Evolutionary conservation across 2,329 filamentous ascomycete species (phyloP), one percentile per base, ranked within the genome.

Genomic region (Knoxdaviesia proteae): DNA sequence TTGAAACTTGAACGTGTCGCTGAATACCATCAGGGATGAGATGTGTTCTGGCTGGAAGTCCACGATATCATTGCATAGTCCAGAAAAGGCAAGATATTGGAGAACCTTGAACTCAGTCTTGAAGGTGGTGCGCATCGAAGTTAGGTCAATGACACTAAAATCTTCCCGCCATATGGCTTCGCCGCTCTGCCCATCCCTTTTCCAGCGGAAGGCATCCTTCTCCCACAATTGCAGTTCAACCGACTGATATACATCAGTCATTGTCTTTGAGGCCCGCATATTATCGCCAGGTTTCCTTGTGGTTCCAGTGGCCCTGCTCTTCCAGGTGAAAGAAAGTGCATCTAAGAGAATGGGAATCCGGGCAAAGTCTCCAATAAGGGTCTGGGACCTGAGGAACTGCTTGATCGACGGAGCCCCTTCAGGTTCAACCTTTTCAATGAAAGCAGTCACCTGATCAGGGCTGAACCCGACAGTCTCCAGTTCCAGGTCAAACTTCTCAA

Each of bases 241-340:
- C n/a, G 44, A 41, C 6, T 36, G 4, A 34, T 46, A 46, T 5
- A 46, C 20, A n/a, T n/a, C 38, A 6, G 44, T 43, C 38, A 46
- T 46, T n/a, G 44, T 43, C 11, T 43, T 10, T 6, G 10, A 36
- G n/a, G 29, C 7, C 6, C 6, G 11, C 10, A 5, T 11, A 6
- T 9, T n/a, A 30, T 6, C 10, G 10, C 32, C 38, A 20, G 33
- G 6, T 34, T 34, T 38, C 35, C 10, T 20, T 20, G 20, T 20
- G 20, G 20, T 20, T 20, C 20, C 20, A 20, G 20, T 20, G 20
- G 20, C 20, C 20, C 20, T 20, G 20, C 2, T 20, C 20, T 41
- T 29, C 41, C 38, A 46, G 32, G 34, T 32, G 31, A 40, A 43
- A 20, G 41, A 46, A 32, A 46, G 29, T 11, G 44, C 41, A 41